Evolutionary conservation across 495 filamentous ascomycete species (phyloP).

Genomic region (Pseudotulostoma volvatum): DNA sequence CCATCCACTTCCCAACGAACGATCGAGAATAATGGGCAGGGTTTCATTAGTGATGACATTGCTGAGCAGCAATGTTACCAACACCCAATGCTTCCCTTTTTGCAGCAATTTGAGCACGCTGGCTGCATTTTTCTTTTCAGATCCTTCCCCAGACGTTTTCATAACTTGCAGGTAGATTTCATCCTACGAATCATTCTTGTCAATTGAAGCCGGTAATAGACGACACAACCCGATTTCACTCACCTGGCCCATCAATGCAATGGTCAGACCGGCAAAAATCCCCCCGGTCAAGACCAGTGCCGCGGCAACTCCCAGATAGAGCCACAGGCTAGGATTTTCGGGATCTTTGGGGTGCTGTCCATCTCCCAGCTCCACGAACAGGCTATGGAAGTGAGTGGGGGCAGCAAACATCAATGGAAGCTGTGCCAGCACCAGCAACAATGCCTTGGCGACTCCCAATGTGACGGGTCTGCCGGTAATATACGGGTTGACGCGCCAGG

Average conservation of each 20-base stretch:
- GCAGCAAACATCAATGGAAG: conserved; percentile 28
- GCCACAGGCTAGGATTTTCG: conserved; percentile 45
- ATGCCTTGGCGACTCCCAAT: conserved; percentile 31
- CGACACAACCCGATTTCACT: no score
- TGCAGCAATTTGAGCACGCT: conserved; percentile 68
- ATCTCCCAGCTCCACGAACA: conserved; percentile 9
- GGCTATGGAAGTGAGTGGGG: conserved; percentile 5
- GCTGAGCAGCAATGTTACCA: conserved; percentile 82
- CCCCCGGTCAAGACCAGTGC: conserved; percentile 73
- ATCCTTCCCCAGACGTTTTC: conserved; percentile 61
- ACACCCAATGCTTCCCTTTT: conserved; percentile 94
- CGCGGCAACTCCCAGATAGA: conserved; percentile 51
- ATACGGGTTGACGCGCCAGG: no score
- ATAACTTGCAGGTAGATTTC: conserved; percentile 96
- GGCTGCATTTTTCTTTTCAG: conserved; percentile 65
- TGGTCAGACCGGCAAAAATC: conserved; percentile 91
- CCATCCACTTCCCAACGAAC: conserved; percentile 86
- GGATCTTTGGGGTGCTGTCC: conserved; percentile 30
- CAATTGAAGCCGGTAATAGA: neutral
- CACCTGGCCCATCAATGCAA: conserved; percentile 54
- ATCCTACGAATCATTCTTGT: conserved; percentile 38
- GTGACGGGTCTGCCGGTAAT: conserved; percentile 28
- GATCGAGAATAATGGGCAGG: conserved; percentile 83
- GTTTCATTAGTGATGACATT: conserved; percentile 99
- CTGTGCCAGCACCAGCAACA: conserved; percentile 28